Conservation (phyloP, 805 yeast species). For the Lipomyces japonicus region DNA sequence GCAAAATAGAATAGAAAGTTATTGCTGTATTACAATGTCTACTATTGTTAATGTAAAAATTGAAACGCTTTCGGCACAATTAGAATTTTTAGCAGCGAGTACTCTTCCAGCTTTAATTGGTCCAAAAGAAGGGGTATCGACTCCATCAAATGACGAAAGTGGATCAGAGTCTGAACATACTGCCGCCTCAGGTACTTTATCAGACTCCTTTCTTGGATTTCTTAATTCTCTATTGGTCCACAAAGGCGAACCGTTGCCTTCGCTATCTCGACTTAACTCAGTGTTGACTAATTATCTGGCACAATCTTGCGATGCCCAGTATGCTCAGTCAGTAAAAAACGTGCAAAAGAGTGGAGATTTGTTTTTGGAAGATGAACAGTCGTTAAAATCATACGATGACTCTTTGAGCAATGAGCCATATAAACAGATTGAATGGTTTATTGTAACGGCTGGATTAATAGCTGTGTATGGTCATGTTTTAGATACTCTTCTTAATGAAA, state of each 20-base stretch:
- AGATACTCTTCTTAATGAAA: slow-evolving; percentile 40
- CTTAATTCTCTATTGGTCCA: slow-evolving; percentile 15
- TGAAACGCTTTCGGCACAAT: slow-evolving; percentile 13
- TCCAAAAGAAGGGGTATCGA: slow-evolving; percentile 7
- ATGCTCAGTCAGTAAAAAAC: background rate
- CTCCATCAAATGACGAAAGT: background rate
- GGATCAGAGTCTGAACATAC: background rate
- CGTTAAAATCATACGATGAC: background rate
- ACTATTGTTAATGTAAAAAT: background rate
- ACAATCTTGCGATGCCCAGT: slow-evolving; percentile 2
- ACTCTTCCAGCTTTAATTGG: slow-evolving; percentile 21
- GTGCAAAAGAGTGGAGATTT: background rate
- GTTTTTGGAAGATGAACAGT: background rate
- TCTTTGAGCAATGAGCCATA: too few relatives aligned
- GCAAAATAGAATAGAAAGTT: too few relatives aligned
- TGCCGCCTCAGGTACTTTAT: background rate
- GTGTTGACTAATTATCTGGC: slow-evolving; percentile 7
- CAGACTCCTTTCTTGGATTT: slow-evolving; percentile 14
- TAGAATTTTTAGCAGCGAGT: slow-evolving; percentile 17
- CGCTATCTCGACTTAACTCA: slow-evolving; percentile 7
- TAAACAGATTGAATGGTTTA: slow-evolving; percentile 34
- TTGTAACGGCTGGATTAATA: slow-evolving; percentile 37
- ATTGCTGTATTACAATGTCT: too few relatives aligned
- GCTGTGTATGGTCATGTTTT: slow-evolving; percentile 39
- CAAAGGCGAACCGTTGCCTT: slow-evolving; percentile 16